phyloP scores from a whole-genome alignment of 352 stramenopile genomes.

The Phytophthora cajani region DNA sequence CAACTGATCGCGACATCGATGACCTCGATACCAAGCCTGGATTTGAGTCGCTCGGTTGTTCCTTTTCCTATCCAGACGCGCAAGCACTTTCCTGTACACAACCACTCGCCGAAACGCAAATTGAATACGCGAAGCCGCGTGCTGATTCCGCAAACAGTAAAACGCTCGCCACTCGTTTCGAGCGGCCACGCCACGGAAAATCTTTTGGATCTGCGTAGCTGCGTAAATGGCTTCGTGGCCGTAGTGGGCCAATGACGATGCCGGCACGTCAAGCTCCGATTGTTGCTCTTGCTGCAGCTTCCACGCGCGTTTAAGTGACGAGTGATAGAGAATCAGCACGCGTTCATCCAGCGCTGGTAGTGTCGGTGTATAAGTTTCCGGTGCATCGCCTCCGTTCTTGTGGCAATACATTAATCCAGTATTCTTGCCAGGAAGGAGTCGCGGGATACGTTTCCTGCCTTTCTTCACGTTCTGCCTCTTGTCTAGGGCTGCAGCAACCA shows the following conservation, averaged over 20 bases:
- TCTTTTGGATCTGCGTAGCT: slow-evolving; percentile 64
- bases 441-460: slow-evolving; percentile 4
- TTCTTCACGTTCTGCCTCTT: slow-evolving; percentile 1
- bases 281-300: slow-evolving; percentile 19
- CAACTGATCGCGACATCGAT: slow-evolving; percentile 37
- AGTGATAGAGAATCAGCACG: slow-evolving; percentile 70
- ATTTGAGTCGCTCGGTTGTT: slow-evolving; percentile 35
- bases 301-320: slow-evolving; percentile 51
- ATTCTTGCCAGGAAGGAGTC: not conserved
- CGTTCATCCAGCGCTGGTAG: slow-evolving; percentile 60
- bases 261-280: not conserved
- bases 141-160: slow-evolving; percentile 48
- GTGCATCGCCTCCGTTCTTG: not conserved
- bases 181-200: slow-evolving; percentile 44
- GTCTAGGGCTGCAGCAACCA: not conserved
- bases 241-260: slow-evolving; percentile 24
- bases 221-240: slow-evolving; percentile 64
- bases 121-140: slow-evolving; percentile 42
- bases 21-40: slow-evolving; percentile 57
- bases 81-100: slow-evolving; percentile 29
- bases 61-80: slow-evolving; percentile 31
- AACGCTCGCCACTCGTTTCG: slow-evolving; percentile 43
- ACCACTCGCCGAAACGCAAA: slow-evolving; percentile 43
- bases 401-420: not conserved
- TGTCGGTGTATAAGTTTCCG: slow-evolving; percentile 1